These are phyloP conservation scores for Candida ulmi DNA, from an alignment of 805 yeast species.

Conservation along the genomic window DNA sequence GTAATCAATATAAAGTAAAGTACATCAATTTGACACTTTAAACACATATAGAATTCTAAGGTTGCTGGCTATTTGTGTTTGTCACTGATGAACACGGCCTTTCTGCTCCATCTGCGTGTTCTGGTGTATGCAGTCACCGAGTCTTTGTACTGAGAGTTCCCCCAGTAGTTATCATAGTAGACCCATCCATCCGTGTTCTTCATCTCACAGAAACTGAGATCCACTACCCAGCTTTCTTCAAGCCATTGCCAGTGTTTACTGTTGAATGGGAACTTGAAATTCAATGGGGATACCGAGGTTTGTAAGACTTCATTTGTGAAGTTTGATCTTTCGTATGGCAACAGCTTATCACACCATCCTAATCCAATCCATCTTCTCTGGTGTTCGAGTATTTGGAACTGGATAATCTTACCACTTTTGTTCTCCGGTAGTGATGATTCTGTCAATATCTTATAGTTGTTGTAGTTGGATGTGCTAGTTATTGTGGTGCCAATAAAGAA, in stretches of 20 bases:
- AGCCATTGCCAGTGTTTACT: slow-evolving; percentile 54
- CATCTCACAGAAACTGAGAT: slow-evolving; percentile 32
- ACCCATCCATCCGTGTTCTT: slow-evolving; percentile 46
- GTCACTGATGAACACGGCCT: slow-evolving; percentile 26
- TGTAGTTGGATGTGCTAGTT: slow-evolving; percentile 5
- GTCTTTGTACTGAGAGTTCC: slow-evolving; percentile 32
- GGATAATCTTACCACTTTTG: slow-evolving; percentile 39
- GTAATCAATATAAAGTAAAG: no score
- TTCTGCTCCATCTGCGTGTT: slow-evolving; percentile 44
- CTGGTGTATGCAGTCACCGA: slow-evolving; percentile 48
- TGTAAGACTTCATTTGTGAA: slow-evolving; percentile 38
- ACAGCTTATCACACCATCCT: slow-evolving; percentile 48
- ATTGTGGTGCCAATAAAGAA: slow-evolving; percentile 32
- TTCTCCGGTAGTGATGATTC: slow-evolving; percentile 35
- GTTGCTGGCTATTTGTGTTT: neutral
- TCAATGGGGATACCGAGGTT: slow-evolving; percentile 24
- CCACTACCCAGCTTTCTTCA: slow-evolving; percentile 46
- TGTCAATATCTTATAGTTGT: slow-evolving; percentile 30
- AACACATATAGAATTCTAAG: no score
- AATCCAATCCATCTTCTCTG: slow-evolving; percentile 59
- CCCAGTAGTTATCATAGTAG: slow-evolving; percentile 50
- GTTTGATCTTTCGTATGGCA: slow-evolving; percentile 47
- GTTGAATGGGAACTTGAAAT: slow-evolving; percentile 41
- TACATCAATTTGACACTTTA: no score
- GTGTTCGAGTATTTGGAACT: slow-evolving; percentile 48